Base-by-base conservation (phyloP, 306 rosid species). In the Mimosa bimucronata region DNA sequence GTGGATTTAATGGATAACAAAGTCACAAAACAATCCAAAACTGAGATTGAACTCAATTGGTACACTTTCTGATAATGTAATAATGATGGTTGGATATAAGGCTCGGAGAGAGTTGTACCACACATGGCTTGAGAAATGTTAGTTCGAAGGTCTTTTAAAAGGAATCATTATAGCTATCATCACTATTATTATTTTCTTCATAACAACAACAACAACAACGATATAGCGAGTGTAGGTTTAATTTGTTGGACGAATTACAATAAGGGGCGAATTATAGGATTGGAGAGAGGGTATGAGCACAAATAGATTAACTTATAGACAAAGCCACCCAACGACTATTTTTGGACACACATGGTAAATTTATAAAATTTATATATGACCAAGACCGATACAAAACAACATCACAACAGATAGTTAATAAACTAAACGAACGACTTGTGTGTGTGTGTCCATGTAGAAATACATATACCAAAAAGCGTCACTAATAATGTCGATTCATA, bases 301-400 rank as follows among this genome's bases (percentile, higher is more conserved):
- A n/a, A n/a, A n/a, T n/a, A n/a, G n/a, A n/a, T n/a, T n/a, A 83
- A 77, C 92, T 88, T 85, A 61, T 37, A 71, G 97, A 89, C 84
- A 79, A 86, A 85, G 93, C 91, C 93, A 73, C 57, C 79, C 90
- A 92, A 86, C 96, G 73, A 89, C 87, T 70, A 62, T 53, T 67
- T 80, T 85, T 86, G 83, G 88, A 85, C 86, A 19, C 12, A 53
- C 3, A n/a, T n/a, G n/a, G n/a, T n/a, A n/a, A n/a, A n/a, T n/a
- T n/a, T n/a, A 2, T 7, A 11, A 4, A 7, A 1, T 9, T 18
- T 3, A 3, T 19, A 7, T n/a, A n/a, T 19, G 60, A 53, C 25
- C 60, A 53, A 53, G 3, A n/a, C 0, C 1, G 12, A 53, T 19
- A 53, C 7, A 53, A 7, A 7, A 53, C 0, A 19, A 53, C 5